phyloP scores from a whole-genome alignment of 2,329 filamentous ascomycete genomes.

The Colletotrichum euphorbiae region DNA sequence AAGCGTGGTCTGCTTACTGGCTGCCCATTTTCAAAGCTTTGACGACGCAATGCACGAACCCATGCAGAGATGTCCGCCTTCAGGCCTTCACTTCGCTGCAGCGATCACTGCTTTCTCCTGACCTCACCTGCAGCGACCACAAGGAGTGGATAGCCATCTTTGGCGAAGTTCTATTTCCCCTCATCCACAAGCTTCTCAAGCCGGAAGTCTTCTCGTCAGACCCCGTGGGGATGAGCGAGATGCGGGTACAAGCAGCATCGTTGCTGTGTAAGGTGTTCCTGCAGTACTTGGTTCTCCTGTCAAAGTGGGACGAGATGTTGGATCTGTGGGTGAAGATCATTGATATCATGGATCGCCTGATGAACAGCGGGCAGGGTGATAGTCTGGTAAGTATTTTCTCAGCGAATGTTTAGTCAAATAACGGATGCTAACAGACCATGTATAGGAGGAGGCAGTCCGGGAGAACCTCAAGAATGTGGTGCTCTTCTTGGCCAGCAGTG shows the following conservation, averaged over 20 bases:
- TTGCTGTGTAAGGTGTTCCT: slow-evolving; percentile 95
- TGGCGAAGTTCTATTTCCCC: slow-evolving; percentile 89
- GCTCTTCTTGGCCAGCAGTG: slow-evolving; percentile 92
- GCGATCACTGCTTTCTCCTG: slow-evolving; percentile 84
- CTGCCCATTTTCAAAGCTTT: slow-evolving; percentile 91
- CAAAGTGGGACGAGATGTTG: slow-evolving; percentile 88
- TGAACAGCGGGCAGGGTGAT: slow-evolving; percentile 94
- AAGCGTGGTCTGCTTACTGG: slow-evolving; percentile 99
- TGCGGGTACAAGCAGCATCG: slow-evolving; percentile 89
- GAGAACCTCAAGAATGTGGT: slow-evolving; percentile 97
- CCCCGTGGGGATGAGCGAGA: slow-evolving; percentile 93
- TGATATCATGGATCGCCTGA: slow-evolving; percentile 93
- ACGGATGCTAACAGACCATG: not conserved
- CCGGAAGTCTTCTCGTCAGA: slow-evolving; percentile 95
- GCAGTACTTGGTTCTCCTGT: slow-evolving; percentile 88
- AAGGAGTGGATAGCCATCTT: slow-evolving; percentile 97
- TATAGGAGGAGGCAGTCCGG: slow-evolving; percentile 91
- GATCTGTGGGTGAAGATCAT: slow-evolving; percentile 93
- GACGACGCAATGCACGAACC: slow-evolving; percentile 91
- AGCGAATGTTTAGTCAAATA: slow-evolving; percentile 17
- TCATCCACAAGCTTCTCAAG: slow-evolving; percentile 88
- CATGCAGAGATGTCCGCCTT: slow-evolving; percentile 91
- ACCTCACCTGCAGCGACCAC: slow-evolving; percentile 85
- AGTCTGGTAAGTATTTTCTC: slow-evolving; percentile 73
- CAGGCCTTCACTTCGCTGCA: slow-evolving; percentile 89